phyloP scores from a whole-genome alignment of 345 rosid species.

The Arabidopsis thaliana region TAIR10.1 NC_003071.7:14524001-14524500 shows the following conservation, averaged over 20 bases:
- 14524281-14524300: not conserved
- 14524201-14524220: not conserved
- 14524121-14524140: not conserved
- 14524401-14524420: not conserved
- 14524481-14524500: conserved; percentile 16
- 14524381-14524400: not conserved
- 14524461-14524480: conserved; percentile 22
- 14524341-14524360: not conserved
- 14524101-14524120: not conserved
- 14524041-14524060: not conserved
- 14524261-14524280: no score
- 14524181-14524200: not conserved
- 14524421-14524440: not conserved
- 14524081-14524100: not conserved
- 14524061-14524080: no score
- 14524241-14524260: not conserved
- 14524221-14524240: not conserved
- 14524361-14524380: not conserved
- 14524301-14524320: not conserved
- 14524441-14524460: conserved; percentile 5
- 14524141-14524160: not conserved
- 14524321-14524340: not conserved
- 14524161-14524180: not conserved
- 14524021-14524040: not conserved
- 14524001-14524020: not conserved